These are phyloP conservation scores for Geranium incanum DNA, from an alignment of 441 rosid species.

Conservation along the genomic window DNA sequence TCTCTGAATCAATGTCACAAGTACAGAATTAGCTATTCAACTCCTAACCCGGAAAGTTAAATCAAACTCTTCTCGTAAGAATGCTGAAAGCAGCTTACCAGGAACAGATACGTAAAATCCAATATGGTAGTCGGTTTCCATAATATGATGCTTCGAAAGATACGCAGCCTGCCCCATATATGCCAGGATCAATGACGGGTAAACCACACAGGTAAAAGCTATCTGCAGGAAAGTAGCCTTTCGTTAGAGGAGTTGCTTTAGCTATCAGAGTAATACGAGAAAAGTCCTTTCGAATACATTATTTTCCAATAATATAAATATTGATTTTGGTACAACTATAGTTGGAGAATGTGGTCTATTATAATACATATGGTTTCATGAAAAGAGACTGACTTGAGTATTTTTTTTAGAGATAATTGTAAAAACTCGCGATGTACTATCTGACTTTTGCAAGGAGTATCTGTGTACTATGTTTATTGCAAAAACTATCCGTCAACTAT, in stretches of 20 bases:
- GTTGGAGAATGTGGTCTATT: too few species aligned
- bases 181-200: constrained; percentile 88
- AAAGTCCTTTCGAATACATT: constrained; percentile 21
- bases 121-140: constrained; percentile 36
- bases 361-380: too few species aligned
- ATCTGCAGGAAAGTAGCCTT: constrained; percentile 35
- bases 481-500: too few species aligned
- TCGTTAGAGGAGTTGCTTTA: background rate
- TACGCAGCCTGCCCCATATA: constrained; percentile 99
- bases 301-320: too few species aligned
- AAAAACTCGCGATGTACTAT: too few species aligned
- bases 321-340: too few species aligned
- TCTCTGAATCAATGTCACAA: constrained; percentile 27
- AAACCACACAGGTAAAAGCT: constrained; percentile 88
- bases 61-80: background rate
- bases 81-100: constrained; percentile 32
- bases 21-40: too few species aligned
- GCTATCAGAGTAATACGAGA: background rate
- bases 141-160: constrained; percentile 66
- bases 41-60: background rate
- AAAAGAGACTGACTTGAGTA: too few species aligned
- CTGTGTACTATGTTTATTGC: too few species aligned
- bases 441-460: too few species aligned
- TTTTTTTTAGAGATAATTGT: too few species aligned
- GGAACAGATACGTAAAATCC: constrained; percentile 88